Base-by-base conservation (phyloP, 2,329 filamentous ascomycete species). In the Bretziella fagacearum region DNA sequence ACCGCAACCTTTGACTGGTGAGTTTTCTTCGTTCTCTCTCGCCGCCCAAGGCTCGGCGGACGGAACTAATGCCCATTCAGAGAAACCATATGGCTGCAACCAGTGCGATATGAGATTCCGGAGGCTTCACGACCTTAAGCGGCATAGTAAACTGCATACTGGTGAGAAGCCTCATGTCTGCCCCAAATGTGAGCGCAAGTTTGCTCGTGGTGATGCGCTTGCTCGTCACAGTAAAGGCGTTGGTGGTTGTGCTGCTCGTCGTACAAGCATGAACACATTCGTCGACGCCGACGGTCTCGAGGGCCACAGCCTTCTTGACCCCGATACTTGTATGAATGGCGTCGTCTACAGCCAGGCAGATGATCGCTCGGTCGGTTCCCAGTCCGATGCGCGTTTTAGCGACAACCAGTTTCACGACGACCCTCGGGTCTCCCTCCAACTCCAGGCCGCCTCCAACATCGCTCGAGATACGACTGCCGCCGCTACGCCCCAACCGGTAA, bases 111-210 rank as follows among this genome's bases (percentile, higher is more conserved):
- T 91, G 62, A 79, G 89, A 45, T 98, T 98, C 63, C 77, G 91
- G 47, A 78, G 91, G 53, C 69, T 96, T 44, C 91, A 98, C 59
- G 91, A 98, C 58, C 65, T 98, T 54, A 98, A 98, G 66, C 78
- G 91, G 33, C 91, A 98, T 60, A 86, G 82, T 53, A 98, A 98
- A 64, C 73, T 98, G 18, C 91, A 98, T 59, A 96, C 89, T 0
- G 91, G 91, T 47, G 91, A 98, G 65, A 80, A 93, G 57, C 87
- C 87, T 10, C 91, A 98, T 57, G 82, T 91, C 7, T 98, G 91
- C 57, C 82, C 84, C 33, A 95, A 93, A 60, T 98, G 91, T 60
- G 85, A 93, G 54, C 77, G 91, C 52, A 84, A 87, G 55, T 98
- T 98, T 64, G 91, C 91, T 37, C 80, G 91, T 54, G 91, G 91